Evolutionary conservation across 768 basidiomycete genomes (phyloP).

Genomic region (Pisolithus marmoratus): DNA sequence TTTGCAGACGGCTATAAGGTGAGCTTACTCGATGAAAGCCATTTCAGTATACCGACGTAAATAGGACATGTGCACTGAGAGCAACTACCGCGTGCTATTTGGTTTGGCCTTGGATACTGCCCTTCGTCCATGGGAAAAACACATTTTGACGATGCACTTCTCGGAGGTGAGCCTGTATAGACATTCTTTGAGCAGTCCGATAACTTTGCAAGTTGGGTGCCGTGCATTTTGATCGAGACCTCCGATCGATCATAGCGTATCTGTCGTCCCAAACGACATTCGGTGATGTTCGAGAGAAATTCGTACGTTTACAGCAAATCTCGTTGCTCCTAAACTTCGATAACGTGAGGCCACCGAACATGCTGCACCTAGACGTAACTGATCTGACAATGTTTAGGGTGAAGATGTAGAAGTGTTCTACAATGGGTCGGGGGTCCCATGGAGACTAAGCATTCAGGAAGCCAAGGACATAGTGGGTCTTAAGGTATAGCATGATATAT

Average conservation of each 20-base stretch:
- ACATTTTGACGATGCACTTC: slow-evolving; percentile 71
- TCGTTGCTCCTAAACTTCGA: slow-evolving; percentile 89
- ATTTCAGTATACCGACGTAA: not conserved
- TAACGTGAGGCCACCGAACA: slow-evolving; percentile 36
- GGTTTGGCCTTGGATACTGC: slow-evolving; percentile 80
- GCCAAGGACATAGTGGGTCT: slow-evolving; percentile 64
- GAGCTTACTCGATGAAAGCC: not conserved
- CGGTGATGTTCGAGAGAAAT: slow-evolving; percentile 90
- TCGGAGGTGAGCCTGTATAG: slow-evolving; percentile 59
- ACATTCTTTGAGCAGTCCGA: slow-evolving; percentile 1
- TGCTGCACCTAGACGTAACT: not conserved
- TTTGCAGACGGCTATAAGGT: slow-evolving; percentile 88
- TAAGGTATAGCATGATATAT: slow-evolving; percentile 20
- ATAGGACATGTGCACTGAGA: slow-evolving; percentile 83
- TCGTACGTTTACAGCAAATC: slow-evolving; percentile 87
- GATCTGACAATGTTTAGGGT: slow-evolving; percentile 46
- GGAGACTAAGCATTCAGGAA: slow-evolving; percentile 76
- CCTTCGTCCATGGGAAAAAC: slow-evolving; percentile 95
- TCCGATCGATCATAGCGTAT: slow-evolving; percentile 77
- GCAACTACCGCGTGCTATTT: slow-evolving; percentile 84
- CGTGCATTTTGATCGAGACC: slow-evolving; percentile 89
- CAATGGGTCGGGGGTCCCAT: slow-evolving; percentile 85
- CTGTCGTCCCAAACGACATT: slow-evolving; percentile 85
- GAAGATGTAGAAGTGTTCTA: slow-evolving; percentile 96
- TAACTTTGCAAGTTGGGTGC: slow-evolving; percentile 70